Evolutionary conservation across 139 green algal species (phyloP), one percentile per base, ranked within the genome.

Genomic region (Zygnema cylindricum): DNA sequence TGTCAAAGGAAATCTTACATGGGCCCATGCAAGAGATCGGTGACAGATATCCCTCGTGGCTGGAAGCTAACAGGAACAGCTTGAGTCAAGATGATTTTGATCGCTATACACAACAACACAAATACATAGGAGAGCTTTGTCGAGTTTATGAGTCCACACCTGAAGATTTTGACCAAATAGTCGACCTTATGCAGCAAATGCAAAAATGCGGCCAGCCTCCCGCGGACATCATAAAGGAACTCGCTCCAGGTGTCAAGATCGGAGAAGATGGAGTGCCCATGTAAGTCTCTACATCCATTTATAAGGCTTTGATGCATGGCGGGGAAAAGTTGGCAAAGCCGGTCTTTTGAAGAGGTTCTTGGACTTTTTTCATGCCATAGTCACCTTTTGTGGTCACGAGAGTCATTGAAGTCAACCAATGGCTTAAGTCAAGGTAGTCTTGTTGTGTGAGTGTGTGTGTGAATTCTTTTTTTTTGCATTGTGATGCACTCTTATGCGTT

Each of bases 1-100:
- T 93, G 69, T 93, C 89, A 33, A 93, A 93, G 78, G 91, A 93
- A 35, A 84, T 93, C 40, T 69, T 93, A 55, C 83, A 93, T 77
- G 91, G 88, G 83, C 91, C 91, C 22, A 91, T 93, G 91, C 41
- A 35, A 43, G 91, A 93, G 79, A 93, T 93, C 43, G 69, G 49
- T 32, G 84, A 54, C 38, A 71, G 81, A 73, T 93, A 93, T 69
- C 91, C 91, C 11, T 69, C 79, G 32, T 93, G 91, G 91, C 71
- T 93, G 32, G 55, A 88, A 43, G 63, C 69, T 33, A 93, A 93
- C 81, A 33, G 32, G n/a, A 79, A 32, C 32, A 81, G 54, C 30
- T 76, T 93, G 42, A 42, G 30, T 36, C 25, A 71, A 23, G 91
- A 82, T 41, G 91, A 93, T 41, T 32, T 77, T 3, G 43, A 77